A percentile compares a stretch with the other conserved stretches of the same genome.
Conservation (phyloP, 2,329 filamentous ascomycete genomes). For the Diplodia seriata region DNA sequence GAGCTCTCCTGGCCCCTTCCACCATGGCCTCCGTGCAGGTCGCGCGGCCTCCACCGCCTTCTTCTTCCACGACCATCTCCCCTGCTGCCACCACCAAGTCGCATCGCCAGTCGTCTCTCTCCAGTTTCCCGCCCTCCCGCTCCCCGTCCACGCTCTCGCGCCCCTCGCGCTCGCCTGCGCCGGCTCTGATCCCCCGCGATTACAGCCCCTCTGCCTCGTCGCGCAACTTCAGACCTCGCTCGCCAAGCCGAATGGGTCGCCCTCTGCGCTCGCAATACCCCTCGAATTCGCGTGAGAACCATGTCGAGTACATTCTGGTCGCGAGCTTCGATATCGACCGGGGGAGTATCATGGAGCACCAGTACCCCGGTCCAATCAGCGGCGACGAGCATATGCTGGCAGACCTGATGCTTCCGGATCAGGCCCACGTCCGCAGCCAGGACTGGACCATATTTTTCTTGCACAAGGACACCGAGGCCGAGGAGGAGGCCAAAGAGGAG, state of each 20-base stretch:
- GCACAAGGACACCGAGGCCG: constrained; percentile 89
- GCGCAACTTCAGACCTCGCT: constrained; percentile 39
- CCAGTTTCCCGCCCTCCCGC: constrained; percentile 51
- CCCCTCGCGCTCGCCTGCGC: constrained; percentile 46
- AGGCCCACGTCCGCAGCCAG: constrained; percentile 91
- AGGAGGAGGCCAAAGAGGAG: constrained; percentile 72
- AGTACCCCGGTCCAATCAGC: constrained; percentile 92
- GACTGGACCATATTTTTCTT: constrained; percentile 99
- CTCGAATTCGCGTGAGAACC: constrained; percentile 68
- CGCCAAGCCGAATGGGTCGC: constrained; percentile 35
- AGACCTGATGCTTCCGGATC: constrained; percentile 97
- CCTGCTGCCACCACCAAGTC: constrained; percentile 32
- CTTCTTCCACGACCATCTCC: constrained; percentile 2
- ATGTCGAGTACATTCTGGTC: constrained; percentile 98
- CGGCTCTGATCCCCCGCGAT: constrained; percentile 44
- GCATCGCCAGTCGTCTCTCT: constrained; percentile 51
- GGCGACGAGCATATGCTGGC: constrained; percentile 98
- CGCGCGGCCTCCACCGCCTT: constrained; percentile 38
- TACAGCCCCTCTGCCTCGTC: constrained; percentile 38
- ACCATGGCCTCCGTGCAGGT: constrained; percentile 43
- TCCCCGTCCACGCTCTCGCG: constrained; percentile 48
- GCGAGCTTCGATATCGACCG: constrained; percentile 97
- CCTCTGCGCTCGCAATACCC: constrained; percentile 58
- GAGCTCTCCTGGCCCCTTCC: constrained; percentile 31
- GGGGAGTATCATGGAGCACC: constrained; percentile 97